Conservation (phyloP, 2,329 filamentous ascomycete genomes). For the Penicillium psychrosexuale region DNA sequence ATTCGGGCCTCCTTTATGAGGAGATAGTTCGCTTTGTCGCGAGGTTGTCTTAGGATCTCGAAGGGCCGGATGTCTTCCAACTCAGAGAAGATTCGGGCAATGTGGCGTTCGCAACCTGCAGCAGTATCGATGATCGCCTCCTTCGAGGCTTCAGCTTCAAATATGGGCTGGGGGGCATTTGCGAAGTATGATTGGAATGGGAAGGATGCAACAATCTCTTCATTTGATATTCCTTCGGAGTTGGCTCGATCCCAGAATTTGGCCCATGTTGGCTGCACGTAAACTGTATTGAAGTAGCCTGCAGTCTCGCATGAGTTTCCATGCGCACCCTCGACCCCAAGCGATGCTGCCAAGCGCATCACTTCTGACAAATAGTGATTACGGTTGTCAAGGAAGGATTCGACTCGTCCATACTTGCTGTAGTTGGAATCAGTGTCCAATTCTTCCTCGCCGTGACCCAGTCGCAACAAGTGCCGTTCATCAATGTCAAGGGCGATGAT, state of each 20-base stretch:
- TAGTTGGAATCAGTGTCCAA: slow-evolving; percentile 81
- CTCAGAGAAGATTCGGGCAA: slow-evolving; percentile 86
- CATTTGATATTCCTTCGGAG: slow-evolving; percentile 54
- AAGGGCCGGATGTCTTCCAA: slow-evolving; percentile 92
- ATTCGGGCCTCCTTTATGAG: slow-evolving; percentile 95
- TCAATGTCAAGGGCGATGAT: slow-evolving; percentile 96
- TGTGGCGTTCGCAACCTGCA: slow-evolving; percentile 81
- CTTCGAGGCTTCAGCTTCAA: slow-evolving; percentile 63
- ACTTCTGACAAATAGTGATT: slow-evolving; percentile 77
- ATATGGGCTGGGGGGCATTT: slow-evolving; percentile 81
- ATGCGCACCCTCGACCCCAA: slow-evolving; percentile 88
- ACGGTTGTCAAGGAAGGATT: slow-evolving; percentile 89
- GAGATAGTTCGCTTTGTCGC: slow-evolving; percentile 94
- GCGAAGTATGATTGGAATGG: slow-evolving; percentile 88
- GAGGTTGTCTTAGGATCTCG: slow-evolving; percentile 82
- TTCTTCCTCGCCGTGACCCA: slow-evolving; percentile 95
- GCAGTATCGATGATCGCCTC: slow-evolving; percentile 71
- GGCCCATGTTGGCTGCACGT: slow-evolving; percentile 82
- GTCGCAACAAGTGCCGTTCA: slow-evolving; percentile 82
- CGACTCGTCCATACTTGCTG: slow-evolving; percentile 90
- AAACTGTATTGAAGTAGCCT: slow-evolving; percentile 92
- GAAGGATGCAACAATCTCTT: slow-evolving; percentile 69
- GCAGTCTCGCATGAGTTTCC: slow-evolving; percentile 95
- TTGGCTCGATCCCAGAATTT: slow-evolving; percentile 70
- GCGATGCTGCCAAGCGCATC: slow-evolving; percentile 75